These are phyloP conservation scores for Suillus spraguei DNA, from an alignment of 768 basidiomycete species.

Conservation along the genomic window DNA sequence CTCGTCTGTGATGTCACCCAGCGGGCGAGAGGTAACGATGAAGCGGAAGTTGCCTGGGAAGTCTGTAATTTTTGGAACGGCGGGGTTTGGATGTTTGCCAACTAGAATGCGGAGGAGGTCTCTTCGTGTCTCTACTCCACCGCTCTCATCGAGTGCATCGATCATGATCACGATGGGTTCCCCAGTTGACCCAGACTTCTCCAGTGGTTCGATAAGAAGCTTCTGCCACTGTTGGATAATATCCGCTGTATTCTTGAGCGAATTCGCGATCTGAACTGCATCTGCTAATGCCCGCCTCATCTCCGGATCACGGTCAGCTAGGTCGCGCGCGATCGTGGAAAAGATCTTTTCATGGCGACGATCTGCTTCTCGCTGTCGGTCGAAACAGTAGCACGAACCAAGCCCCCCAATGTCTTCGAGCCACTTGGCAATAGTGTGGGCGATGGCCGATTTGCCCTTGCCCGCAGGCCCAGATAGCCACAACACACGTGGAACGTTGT, in stretches of 20 bases:
- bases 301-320: slow-evolving; percentile 10
- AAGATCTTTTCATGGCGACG: slow-evolving; percentile 15
- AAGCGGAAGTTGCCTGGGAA: slow-evolving; percentile 14
- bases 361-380: slow-evolving; percentile 7
- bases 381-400: slow-evolving; percentile 17
- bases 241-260: not conserved
- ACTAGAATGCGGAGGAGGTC: not conserved
- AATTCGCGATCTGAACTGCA: not conserved
- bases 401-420: slow-evolving; percentile 16
- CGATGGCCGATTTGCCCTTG: slow-evolving; percentile 25
- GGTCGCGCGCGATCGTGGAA: slow-evolving; percentile 23
- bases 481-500: slow-evolving; percentile 14
- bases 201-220: not conserved
- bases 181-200: not conserved
- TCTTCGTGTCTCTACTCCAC: slow-evolving; percentile 6
- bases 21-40: slow-evolving; percentile 14
- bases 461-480: slow-evolving; percentile 30
- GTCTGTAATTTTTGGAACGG: not conserved
- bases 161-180: slow-evolving; percentile 24
- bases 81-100: not conserved
- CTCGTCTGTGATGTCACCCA: not conserved
- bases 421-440: slow-evolving; percentile 12
- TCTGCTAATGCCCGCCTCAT: not conserved
- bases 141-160: slow-evolving; percentile 26
- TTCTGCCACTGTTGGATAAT: slow-evolving; percentile 6